phyloP scores from a whole-genome alignment of 2,329 filamentous ascomycete species.

The Trichoderma sp. region DNA sequence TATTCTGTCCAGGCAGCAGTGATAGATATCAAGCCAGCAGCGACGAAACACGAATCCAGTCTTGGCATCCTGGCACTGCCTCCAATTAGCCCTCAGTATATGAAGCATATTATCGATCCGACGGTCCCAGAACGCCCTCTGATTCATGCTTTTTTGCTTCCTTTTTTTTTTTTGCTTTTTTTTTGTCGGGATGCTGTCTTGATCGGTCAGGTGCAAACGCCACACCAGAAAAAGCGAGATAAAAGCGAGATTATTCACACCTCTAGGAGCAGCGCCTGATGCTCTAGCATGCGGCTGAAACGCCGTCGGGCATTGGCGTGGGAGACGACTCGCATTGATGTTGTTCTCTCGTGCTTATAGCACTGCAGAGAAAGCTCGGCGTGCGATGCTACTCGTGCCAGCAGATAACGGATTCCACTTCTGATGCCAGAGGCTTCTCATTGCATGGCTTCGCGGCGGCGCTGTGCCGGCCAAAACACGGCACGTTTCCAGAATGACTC shows the following conservation, averaged over 20 bases:
- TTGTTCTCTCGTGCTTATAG: neutral
- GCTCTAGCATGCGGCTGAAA: slow-evolving; percentile 13
- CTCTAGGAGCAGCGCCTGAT: neutral
- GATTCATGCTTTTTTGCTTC: neutral
- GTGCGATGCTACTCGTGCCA: neutral
- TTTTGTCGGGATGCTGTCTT: neutral
- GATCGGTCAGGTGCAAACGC: neutral
- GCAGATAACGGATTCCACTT: neutral
- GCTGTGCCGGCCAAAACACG: neutral
- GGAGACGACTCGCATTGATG: neutral
- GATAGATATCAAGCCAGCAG: neutral
- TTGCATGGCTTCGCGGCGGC: neutral
- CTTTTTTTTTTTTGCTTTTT: no score
- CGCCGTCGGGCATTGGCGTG: neutral
- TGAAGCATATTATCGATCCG: neutral
- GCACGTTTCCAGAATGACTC: neutral
- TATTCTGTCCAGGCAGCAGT: neutral
- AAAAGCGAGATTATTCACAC: neutral
- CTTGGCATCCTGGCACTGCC: neutral
- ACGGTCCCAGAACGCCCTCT: neutral
- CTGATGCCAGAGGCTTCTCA: neutral
- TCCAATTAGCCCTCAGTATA: neutral
- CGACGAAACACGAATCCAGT: neutral
- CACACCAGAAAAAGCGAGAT: neutral
- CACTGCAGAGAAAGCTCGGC: neutral